phyloP scores from a whole-genome alignment of 225 moss, liverwort and hornwort species.

The Pleurozium schreberi region DNA sequence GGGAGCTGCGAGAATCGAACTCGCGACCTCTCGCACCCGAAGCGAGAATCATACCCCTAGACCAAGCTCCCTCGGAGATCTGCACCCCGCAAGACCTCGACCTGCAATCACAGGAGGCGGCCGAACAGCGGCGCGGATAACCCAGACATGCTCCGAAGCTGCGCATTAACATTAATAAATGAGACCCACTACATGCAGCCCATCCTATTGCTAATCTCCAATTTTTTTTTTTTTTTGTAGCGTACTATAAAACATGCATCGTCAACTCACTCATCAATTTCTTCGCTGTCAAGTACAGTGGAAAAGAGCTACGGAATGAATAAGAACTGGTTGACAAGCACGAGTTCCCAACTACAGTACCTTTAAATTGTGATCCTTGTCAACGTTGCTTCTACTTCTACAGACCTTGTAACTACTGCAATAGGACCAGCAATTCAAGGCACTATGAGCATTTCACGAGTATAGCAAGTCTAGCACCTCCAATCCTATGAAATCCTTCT shows the following conservation, averaged over 20 bases:
- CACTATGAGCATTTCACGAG: not conserved
- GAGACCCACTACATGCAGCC: too few species aligned
- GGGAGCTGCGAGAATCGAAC: too few species aligned
- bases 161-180: not conserved
- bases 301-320: not conserved
- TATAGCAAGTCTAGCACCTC: not conserved
- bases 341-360: too few species aligned
- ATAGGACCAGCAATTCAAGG: not conserved
- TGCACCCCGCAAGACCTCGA: too few species aligned
- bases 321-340: not conserved
- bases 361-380: not conserved
- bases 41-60: conserved; percentile 21
- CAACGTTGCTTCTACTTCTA: not conserved
- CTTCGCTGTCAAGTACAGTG: not conserved
- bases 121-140: fast-evolving
- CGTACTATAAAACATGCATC: not conserved
- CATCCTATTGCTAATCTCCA: too few species aligned
- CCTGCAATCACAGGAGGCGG: too few species aligned
- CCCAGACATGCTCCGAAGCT: fast-evolving
- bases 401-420: not conserved
- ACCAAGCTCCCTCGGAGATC: conserved; percentile 13
- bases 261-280: not conserved
- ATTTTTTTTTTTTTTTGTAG: too few species aligned
- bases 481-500: not conserved
- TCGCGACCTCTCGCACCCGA: conserved; percentile 18